Evolutionary conservation across 768 basidiomycete species (phyloP).

Genomic region (Pleurotus djamor): DNA sequence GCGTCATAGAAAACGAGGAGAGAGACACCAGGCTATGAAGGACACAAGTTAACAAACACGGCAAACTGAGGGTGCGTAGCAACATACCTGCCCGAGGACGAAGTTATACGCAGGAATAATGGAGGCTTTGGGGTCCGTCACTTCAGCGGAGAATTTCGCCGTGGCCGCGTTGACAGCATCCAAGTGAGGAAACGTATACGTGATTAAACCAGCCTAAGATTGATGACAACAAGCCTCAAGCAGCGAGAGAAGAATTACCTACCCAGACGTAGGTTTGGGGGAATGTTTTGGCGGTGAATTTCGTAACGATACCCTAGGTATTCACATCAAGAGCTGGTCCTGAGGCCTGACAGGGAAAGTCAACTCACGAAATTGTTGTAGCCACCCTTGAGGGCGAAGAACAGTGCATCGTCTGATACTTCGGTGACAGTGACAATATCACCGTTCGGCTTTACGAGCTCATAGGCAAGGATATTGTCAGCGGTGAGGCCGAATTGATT

Average conservation of each 20-base stretch:
- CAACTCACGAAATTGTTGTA: conserved; percentile 52
- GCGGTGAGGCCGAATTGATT: conserved; percentile 59
- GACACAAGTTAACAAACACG: neutral
- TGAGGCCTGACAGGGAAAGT: neutral
- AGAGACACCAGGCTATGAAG: conserved; percentile 19
- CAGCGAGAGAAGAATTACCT: conserved; percentile 11
- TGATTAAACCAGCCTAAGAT: conserved; percentile 48
- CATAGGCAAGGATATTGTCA: conserved; percentile 53
- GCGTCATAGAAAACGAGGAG: conserved; percentile 57
- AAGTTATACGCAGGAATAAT: conserved; percentile 46
- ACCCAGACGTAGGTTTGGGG: conserved; percentile 64
- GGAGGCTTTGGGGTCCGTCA: conserved; percentile 49
- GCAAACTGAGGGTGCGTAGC: neutral
- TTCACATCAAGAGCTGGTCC: too few relatives aligned
- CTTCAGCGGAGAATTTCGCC: conserved; percentile 33
- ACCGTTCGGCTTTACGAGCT: conserved; percentile 58
- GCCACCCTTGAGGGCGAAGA: conserved; percentile 55
- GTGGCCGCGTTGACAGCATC: conserved; percentile 31
- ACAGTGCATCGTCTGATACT: conserved; percentile 30
- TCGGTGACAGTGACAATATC: conserved; percentile 32
- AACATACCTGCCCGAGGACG: conserved; percentile 16
- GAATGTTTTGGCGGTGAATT: conserved; percentile 49
- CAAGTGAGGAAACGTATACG: conserved; percentile 19
- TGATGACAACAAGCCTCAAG: neutral
- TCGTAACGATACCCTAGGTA: conserved; percentile 54